Base-by-base conservation (phyloP, 306 rosid species). In the Begonia loranthoides region DNA sequence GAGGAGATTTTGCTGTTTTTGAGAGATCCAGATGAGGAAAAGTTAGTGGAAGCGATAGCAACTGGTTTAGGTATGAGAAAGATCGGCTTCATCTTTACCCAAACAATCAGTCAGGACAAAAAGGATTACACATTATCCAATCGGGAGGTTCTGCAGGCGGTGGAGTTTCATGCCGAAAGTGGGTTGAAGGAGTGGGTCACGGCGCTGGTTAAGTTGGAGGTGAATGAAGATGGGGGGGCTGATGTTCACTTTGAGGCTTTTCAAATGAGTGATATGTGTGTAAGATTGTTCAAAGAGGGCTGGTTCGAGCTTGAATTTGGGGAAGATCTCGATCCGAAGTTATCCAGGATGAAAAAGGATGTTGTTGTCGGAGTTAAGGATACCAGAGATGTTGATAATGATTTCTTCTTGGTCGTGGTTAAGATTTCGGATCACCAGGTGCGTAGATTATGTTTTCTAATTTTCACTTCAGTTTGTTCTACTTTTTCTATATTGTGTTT, bases 131-230 rank as follows among this genome's bases (percentile, higher is more conserved):
- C 99, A 11, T 62, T 92, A 71, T 92, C 94, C 3, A 73, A 80
- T 43, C 67, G 79, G 59, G 99, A 92, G 67, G 82, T 92, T 4
- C 77, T 92, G 52, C 94, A 86, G 72, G 99, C 96, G 7, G 84
- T 79, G n/a, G 96, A 92, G 74, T 67, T 64, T 50, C 96, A 92
- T 21, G 80, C 94, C 3, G 94, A 87, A 80, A 86, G 89, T 51
- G 94, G 79, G 5, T 55, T 92, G 70, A 83, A 84, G 78, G 99
- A 86, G 73, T 92, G 99, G 99, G 96, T 92, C 28, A 86, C 99
- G 6, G 96, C 93, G 0, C 50, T 92, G 40, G 96, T 92, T 49
- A 92, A 92, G 70, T 66, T 92, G 57, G 94, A 87, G 79, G 94
- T 87, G 58, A 86, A 77, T 41, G 96, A 83, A 58, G 96, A 92